These are phyloP conservation scores for Dissophora ornata DNA, from an alignment of 192 early-diverging fungal species.

Conservation along the genomic window DNA sequence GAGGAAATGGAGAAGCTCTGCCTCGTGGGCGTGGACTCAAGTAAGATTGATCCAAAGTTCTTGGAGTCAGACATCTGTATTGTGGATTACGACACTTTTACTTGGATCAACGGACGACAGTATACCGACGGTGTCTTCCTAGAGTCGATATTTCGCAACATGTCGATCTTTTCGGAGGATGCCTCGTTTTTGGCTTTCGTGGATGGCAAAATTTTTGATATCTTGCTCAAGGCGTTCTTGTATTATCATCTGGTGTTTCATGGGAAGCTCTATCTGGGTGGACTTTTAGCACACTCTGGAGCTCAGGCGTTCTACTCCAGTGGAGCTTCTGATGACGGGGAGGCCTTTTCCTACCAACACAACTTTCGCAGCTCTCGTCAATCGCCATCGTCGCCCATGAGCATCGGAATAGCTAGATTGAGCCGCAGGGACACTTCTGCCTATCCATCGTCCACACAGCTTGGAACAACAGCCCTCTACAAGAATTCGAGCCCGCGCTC, in stretches of 20 bases:
- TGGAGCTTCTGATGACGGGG: slow-evolving; percentile 51
- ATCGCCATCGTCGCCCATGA: slow-evolving; percentile 8
- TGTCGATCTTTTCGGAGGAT: slow-evolving; percentile 40
- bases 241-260: slow-evolving; percentile 49
- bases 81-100: slow-evolving; percentile 40
- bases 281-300: slow-evolving; percentile 14
- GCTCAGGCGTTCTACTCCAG: slow-evolving; percentile 39
- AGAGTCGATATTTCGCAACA: slow-evolving; percentile 38
- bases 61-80: slow-evolving; percentile 36
- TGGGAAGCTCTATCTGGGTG: slow-evolving; percentile 33
- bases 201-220: slow-evolving; percentile 38
- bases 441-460: slow-evolving; percentile 8
- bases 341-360: slow-evolving; percentile 41
- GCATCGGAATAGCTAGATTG: neutral
- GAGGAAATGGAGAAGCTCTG: slow-evolving; percentile 36
- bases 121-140: slow-evolving; percentile 40
- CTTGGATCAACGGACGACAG: slow-evolving; percentile 40
- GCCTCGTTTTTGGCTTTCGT: slow-evolving; percentile 39
- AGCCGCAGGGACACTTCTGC: slow-evolving; percentile 16
- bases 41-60: slow-evolving; percentile 49
- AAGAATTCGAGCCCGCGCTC: slow-evolving; percentile 4
- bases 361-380: slow-evolving; percentile 38
- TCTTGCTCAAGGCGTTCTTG: slow-evolving; percentile 38
- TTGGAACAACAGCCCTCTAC: slow-evolving; percentile 10
- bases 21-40: slow-evolving; percentile 42